Evolutionary conservation across 2,329 filamentous ascomycete species (phyloP), one percentile per base, ranked within the genome.

Genomic region (Plectosphaerella plurivora): DNA sequence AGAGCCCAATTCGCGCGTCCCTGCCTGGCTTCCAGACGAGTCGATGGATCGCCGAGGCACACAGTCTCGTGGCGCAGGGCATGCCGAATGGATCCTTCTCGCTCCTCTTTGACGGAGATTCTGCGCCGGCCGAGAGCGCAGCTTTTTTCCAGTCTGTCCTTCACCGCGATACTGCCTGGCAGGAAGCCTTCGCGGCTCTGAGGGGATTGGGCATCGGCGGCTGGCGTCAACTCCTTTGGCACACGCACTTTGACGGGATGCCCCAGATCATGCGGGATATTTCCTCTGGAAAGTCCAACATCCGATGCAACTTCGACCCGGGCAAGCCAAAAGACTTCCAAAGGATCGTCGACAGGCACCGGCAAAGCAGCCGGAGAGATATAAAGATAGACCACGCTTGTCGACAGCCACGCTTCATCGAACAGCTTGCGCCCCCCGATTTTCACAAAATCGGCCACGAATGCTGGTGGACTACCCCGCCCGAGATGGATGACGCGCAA

Each of bases 231-330:
- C 5, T 4, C 36, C 12, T 5, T 5, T 12, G 33, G 20, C 10
- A 28, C 22, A 37, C 18, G 39, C 15, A 11, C 3, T 45, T 45
- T n/a, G 37, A 49, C 35, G 14, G 36, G 16, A 20, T 48, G 10
- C 46, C 51, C 6, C 8, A n/a, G 35, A 25, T 24, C 11, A 42
- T 50, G 42, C 25, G 10, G 24, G 51, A 53, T 15, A 33, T 53
- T 3, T 47, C 42, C 11, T 15, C 28, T 9, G 20, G 39, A 1
- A 47, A 18, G 2, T 53, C 47, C 14, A 10, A 37, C 3, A 36
- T 50, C 3, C 20, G n/a, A 5, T 53, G 51, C 47, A 50, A 50
- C 18, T 53, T 53, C 18, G 25, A 53, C 16, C 35, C 49, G 6
- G 51, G 51, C 15, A 20, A 50, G 16, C 33, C 18, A 4, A 35